Evolutionary conservation across 495 filamentous ascomycete genomes (phyloP), one percentile per base, ranked within the genome.

Genomic region (Paragyromitra xinjiangensis): DNA sequence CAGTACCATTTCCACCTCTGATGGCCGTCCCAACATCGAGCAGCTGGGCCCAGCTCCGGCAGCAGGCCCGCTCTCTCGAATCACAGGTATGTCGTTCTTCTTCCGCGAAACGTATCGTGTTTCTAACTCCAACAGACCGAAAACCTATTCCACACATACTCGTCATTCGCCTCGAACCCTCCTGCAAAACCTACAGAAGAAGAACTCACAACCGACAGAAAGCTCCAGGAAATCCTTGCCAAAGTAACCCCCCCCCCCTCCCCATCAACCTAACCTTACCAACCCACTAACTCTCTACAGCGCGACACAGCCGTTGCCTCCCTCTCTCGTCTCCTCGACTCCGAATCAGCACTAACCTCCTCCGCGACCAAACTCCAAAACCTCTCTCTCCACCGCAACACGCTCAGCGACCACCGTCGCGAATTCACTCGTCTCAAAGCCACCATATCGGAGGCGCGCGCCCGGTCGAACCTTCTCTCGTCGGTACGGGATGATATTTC

Each of bases 311-410:
- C 95, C 66, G 89, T 98, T 83, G 83, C 89, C 80, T 93, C 97
- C 85, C 92, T 99, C 63, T 85, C 89, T 81, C 94, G 94, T 64
- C 91, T 97, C 78, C 92, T 98, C 74, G 94, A 97, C 86, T 97
- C 94, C 68, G 94, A 97, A 90, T 88, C 94, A n/a, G 88, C 91
- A 74, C 89, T 96, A 65, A 92, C 91, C 50, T 90, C 94, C 70
- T 97, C 95, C 37, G 94, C 94, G 51, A 89, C 97, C 5, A 98
- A 97, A 85, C 93, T 95, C 81, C 96, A 92, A 87, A 96, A 97
- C 85, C 90, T 99, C 65, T 87, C 92, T 69, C 93, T 96, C 62
- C 93, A 98, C 81, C 93, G 93, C 81, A 94, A 95, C 85, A 90
- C 97, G 83, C 90, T 98, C 19, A 84, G 88, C 39, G 93, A 97